These are phyloP conservation scores for Tetratostichococcus sp. DNA, from an alignment of 139 green algal species.

Conservation along the genomic window DNA sequence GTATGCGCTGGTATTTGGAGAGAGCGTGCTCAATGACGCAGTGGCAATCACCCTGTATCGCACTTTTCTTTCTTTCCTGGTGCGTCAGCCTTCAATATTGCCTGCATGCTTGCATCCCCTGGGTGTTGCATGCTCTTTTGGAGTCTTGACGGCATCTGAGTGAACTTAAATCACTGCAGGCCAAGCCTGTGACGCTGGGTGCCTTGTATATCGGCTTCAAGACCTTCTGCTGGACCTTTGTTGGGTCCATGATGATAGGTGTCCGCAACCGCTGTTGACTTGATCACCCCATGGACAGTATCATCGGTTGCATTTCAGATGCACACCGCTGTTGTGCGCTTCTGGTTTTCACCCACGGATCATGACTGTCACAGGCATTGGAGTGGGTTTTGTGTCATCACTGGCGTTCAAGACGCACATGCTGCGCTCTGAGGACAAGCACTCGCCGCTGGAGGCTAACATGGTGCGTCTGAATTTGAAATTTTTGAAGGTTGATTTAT, in stretches of 20 bases:
- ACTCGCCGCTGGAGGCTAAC: slow-evolving; percentile 26
- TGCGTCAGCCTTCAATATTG: too few relatives aligned
- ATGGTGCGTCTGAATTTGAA: too few relatives aligned
- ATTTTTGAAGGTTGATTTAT: too few relatives aligned
- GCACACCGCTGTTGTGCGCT: too few relatives aligned
- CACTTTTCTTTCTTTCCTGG: slow-evolving; percentile 25
- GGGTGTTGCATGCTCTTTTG: too few relatives aligned
- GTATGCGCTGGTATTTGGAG: slow-evolving; percentile 82
- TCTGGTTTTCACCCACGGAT: too few relatives aligned
- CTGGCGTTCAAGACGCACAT: slow-evolving; percentile 28
- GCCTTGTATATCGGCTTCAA: background rate
- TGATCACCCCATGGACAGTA: slow-evolving; percentile 4
- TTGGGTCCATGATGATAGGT: slow-evolving; percentile 41
- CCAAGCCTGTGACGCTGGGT: background rate
- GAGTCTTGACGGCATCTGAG: too few relatives aligned
- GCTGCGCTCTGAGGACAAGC: slow-evolving; percentile 11
- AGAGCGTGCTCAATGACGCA: slow-evolving; percentile 81
- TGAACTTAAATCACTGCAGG: background rate
- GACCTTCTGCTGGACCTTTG: slow-evolving; percentile 48
- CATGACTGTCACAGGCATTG: background rate
- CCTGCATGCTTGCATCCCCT: too few relatives aligned
- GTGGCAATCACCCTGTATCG: slow-evolving; percentile 75
- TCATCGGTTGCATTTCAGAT: too few relatives aligned
- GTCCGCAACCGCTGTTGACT: too few relatives aligned
- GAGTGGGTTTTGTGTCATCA: slow-evolving; percentile 37